Evolutionary conservation across 2,329 filamentous ascomycete species (phyloP), one percentile per base, ranked within the genome.

Genomic region (Venturiaceae sp.): DNA sequence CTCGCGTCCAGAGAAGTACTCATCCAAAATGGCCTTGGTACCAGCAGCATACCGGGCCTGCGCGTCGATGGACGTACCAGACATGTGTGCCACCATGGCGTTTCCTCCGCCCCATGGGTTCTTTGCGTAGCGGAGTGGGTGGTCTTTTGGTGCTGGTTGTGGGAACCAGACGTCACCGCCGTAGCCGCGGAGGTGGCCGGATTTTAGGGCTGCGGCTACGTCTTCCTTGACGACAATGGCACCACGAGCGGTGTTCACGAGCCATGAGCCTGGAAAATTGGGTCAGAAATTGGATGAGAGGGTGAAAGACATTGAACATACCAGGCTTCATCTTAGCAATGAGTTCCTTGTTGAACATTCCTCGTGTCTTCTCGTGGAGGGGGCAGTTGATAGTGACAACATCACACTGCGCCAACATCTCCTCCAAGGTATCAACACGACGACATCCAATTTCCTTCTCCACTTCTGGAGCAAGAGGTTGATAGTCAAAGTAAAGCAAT

Each of bases 141-240:
- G 94, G 71, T 96, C 92, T 76, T 85, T 83, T 70, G 92, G 92
- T 23, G 94, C 94, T 67, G 94, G 94, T 82, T 99, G 94, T 63
- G 92, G 92, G 90, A 91, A 95, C 92, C 92, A 97, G 69, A 94
- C 88, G 66, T 94, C 89, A 69, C 89, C 89, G 64, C 80, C 90
- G 79, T 95, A 95, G 65, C 90, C 90, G 69, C 88, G 86, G 70
- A 95, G 88, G 75, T 97, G 92, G 69, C 94, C 94, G 34, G 81
- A 83, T 81, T 92, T 90, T 73, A 99, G 84, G 54, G 94, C 94
- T 30, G 87, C 92, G 63, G 94, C 94, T 59, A 99, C 94, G 67
- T 97, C 94, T 79, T 97, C 92, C 85, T 97, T 97, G 79, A 97
- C 92, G 67, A 99, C 92, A 72, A 99, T 99, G 75, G 94, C 94